Evolutionary conservation across 345 rosid genomes (phyloP).

Genomic region (Euphorbia peplus): DNA sequence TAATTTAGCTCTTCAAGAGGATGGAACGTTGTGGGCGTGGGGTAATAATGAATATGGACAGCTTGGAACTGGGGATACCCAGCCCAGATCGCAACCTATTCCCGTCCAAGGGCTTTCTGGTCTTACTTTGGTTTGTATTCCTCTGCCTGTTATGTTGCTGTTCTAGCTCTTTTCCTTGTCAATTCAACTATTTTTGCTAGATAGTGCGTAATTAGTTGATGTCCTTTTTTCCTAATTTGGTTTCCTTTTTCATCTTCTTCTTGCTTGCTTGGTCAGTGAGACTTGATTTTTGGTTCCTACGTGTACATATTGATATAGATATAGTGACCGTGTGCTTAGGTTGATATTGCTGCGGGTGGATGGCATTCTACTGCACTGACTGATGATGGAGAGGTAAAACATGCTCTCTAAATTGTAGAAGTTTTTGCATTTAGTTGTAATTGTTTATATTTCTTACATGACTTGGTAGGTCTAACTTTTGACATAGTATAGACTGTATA

Average conservation of each 20-base stretch:
- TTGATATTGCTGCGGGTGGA: conserved; percentile 99
- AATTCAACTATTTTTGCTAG: background rate
- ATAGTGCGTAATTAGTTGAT: background rate
- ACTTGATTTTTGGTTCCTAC: conserved; percentile 13
- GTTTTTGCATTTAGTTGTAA: conserved; percentile 1
- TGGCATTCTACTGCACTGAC: conserved; percentile 99
- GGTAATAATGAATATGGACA: conserved; percentile 99
- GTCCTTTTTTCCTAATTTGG: background rate
- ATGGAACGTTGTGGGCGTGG: conserved; percentile 97
- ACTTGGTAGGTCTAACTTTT: conserved; percentile 1
- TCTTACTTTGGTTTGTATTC: conserved; percentile 67
- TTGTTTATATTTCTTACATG: background rate
- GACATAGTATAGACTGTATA: background rate
- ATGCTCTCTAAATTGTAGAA: conserved; percentile 8
- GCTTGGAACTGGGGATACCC: conserved; percentile 99
- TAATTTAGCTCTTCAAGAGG: conserved; percentile 92
- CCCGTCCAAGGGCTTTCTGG: conserved; percentile 82
- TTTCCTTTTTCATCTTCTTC: background rate
- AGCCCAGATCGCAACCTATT: conserved; percentile 95
- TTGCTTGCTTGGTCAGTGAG: background rate
- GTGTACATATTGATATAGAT: too few relatives aligned
- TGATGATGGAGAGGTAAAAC: conserved; percentile 71
- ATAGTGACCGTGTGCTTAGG: conserved; percentile 42
- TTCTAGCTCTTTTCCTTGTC: background rate
- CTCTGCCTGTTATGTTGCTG: background rate